Conservation (phyloP, 306 rosid species). For the Vigna radiata region DNA sequence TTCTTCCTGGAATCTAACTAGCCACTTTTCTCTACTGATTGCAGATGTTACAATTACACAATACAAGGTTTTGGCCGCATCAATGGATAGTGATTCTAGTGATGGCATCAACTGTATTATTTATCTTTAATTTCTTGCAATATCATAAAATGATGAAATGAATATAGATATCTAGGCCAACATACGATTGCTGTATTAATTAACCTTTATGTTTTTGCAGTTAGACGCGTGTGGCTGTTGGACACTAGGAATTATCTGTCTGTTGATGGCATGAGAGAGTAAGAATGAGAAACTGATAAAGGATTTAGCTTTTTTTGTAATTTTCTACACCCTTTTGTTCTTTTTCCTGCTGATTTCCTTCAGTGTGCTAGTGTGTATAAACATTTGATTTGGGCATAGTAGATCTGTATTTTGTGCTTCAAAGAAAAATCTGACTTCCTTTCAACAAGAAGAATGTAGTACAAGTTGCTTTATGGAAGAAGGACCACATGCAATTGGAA, state of each 20-base stretch:
- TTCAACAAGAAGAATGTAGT: slow-evolving; percentile 8
- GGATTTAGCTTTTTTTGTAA: neutral
- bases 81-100: neutral
- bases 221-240: slow-evolving; percentile 14
- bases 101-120: neutral
- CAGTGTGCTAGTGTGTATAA: too few species aligned
- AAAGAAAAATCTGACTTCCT: slow-evolving; percentile 2
- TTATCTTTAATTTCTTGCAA: neutral
- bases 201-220: slow-evolving; percentile 32
- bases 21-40: neutral
- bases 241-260: neutral
- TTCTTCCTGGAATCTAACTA: neutral
- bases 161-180: neutral
- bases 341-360: neutral
- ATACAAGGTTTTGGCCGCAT: neutral
- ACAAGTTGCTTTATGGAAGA: slow-evolving; percentile 17
- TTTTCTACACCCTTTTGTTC: neutral
- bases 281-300: neutral
- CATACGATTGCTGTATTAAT: neutral
- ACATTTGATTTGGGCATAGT: neutral
- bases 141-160: neutral
- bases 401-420: neutral
- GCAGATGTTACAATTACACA: neutral
- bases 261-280: neutral
- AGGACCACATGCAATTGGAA: slow-evolving; percentile 40